Percentiles rank a stretch among this genome's conserved stretches.
Conservation (phyloP, 2,329 filamentous ascomycete genomes). For the Aspergillus awamori region DNA sequence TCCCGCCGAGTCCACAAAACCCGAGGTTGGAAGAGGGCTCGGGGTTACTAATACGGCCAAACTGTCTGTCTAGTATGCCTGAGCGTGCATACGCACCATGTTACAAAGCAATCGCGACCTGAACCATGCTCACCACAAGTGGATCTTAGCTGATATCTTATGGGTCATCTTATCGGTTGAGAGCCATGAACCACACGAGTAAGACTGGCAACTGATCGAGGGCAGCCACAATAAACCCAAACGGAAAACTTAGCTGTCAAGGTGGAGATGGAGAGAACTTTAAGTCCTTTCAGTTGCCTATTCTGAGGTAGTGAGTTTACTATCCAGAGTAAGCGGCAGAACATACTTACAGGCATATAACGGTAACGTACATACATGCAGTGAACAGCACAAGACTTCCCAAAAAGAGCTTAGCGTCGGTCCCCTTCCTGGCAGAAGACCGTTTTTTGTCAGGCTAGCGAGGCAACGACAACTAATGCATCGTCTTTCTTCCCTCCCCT, state of each 20-base stretch:
- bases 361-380: not conserved
- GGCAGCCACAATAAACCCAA: not conserved
- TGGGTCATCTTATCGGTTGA: not conserved
- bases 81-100: too few relatives aligned
- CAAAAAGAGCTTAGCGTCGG: not conserved
- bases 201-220: not conserved
- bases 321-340: not conserved
- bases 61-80: not conserved
- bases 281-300: not conserved
- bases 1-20: not conserved
- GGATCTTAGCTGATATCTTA: not conserved
- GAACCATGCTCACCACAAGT: too few relatives aligned
- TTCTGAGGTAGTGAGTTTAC: too few relatives aligned
- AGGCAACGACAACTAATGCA: not conserved
- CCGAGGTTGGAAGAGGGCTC: not conserved
- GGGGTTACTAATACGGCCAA: not conserved
- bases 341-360: not conserved
- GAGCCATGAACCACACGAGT: not conserved
- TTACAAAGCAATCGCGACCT: too few relatives aligned
- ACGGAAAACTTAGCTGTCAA: not conserved
- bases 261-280: not conserved
- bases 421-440: not conserved
- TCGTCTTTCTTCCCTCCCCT: not conserved
- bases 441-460: not conserved
- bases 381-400: not conserved